phyloP scores from a whole-genome alignment of 306 rosid species.

The Quercus mongolica region DNA sequence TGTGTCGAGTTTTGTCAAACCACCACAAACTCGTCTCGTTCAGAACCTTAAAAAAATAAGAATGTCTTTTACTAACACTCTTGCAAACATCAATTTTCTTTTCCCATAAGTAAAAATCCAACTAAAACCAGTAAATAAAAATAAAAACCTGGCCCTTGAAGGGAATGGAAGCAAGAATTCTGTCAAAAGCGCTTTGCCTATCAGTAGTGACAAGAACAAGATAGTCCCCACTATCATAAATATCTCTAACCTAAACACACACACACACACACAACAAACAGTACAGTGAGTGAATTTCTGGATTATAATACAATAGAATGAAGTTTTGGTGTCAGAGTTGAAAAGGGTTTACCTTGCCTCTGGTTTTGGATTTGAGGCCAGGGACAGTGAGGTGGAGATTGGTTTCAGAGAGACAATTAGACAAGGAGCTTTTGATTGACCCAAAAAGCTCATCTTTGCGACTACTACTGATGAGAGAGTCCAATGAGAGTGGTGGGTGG shows the following conservation, averaged over 20 bases:
- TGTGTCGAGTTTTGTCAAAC: constrained; percentile 83
- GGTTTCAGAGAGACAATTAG: constrained; percentile 74
- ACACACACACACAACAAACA: neutral
- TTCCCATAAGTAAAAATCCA: neutral
- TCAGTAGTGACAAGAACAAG: constrained; percentile 87
- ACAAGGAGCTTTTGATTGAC: constrained; percentile 36
- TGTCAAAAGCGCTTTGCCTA: constrained; percentile 93
- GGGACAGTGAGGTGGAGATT: constrained; percentile 77
- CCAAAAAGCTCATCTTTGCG: constrained; percentile 45
- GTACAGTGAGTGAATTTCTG: neutral
- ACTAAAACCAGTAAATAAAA: neutral
- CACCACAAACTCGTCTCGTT: constrained; percentile 96
- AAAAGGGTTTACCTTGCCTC: constrained; percentile 67
- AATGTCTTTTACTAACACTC: neutral
- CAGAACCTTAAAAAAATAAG: constrained; percentile 58
- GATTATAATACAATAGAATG: neutral
- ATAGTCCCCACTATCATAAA: constrained; percentile 77
- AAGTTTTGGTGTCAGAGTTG: neutral
- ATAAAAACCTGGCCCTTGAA: constrained; percentile 84
- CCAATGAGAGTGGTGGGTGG: constrained; percentile 36
- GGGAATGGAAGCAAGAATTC: constrained; percentile 96
- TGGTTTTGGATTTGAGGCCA: constrained; percentile 69
- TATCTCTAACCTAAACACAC: constrained; percentile 70
- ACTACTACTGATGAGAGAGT: constrained; percentile 40
- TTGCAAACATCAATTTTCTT: neutral